A percentile compares a stretch with the other conserved stretches of the same genome.
Evolutionary conservation across 75 land plant species (phyloP).

Genomic region (Selaginella moellendorffii): DNA sequence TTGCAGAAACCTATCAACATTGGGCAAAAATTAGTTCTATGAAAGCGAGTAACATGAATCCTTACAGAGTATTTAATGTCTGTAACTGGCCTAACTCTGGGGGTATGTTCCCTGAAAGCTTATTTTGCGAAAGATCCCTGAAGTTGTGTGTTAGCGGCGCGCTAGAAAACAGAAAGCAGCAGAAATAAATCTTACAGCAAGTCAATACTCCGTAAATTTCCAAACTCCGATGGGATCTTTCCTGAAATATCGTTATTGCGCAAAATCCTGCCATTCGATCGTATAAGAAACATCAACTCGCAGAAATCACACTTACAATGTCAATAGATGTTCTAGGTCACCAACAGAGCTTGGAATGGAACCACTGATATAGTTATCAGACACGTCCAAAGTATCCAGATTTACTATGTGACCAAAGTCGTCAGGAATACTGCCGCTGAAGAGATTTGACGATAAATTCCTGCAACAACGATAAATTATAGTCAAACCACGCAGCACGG

Average conservation of each 20-base stretch:
- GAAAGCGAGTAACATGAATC: too few species aligned
- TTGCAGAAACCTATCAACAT: slow-evolving; percentile 40
- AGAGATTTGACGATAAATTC: slow-evolving; percentile 49
- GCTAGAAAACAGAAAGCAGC: background rate
- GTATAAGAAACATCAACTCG: background rate
- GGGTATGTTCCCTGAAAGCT: slow-evolving; percentile 54
- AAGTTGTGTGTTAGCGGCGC: background rate
- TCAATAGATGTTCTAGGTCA: slow-evolving; percentile 77
- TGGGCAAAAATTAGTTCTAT: background rate
- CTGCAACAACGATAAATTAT: too few species aligned
- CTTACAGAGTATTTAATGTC: slow-evolving; percentile 61
- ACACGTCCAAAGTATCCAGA: slow-evolving; percentile 78
- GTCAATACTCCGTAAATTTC: slow-evolving; percentile 70
- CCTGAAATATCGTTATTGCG: slow-evolving; percentile 60
- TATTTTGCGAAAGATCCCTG: slow-evolving; percentile 76
- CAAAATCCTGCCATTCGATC: slow-evolving; percentile 40
- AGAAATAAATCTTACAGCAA: slow-evolving; percentile 42
- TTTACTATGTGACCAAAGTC: slow-evolving; percentile 77
- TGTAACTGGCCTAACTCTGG: slow-evolving; percentile 81
- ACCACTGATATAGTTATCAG: slow-evolving; percentile 58
- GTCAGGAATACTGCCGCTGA: slow-evolving; percentile 59
- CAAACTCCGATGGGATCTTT: slow-evolving; percentile 61
- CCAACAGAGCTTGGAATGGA: slow-evolving; percentile 72
- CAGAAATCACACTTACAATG: too few species aligned
- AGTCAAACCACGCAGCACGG: too few species aligned